Evolutionary conservation across 768 basidiomycete genomes (phyloP).

Genomic region (Gloeophyllum trabeum): DNA sequence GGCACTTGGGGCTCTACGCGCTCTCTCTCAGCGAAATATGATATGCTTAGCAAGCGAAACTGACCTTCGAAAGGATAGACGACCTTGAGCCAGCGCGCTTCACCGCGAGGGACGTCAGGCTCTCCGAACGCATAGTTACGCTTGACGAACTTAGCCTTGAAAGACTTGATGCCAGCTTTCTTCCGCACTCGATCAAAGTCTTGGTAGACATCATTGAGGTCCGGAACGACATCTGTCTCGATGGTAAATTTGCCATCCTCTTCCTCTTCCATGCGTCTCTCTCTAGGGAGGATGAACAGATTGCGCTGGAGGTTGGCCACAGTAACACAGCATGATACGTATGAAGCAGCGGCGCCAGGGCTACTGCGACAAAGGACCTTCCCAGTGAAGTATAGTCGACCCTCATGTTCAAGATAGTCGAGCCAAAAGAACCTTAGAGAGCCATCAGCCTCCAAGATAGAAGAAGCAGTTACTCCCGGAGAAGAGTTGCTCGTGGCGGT

Average conservation of each 20-base stretch:
- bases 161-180: conserved; percentile 56
- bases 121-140: conserved; percentile 91
- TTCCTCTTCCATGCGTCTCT: conserved; percentile 43
- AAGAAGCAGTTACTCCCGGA: conserved; percentile 24
- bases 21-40: neutral
- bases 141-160: conserved; percentile 77
- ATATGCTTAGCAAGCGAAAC: conserved; percentile 11
- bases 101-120: conserved; percentile 65
- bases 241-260: conserved; percentile 38
- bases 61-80: conserved; percentile 82
- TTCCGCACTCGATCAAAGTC: conserved; percentile 78
- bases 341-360: conserved; percentile 26
- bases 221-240: conserved; percentile 70
- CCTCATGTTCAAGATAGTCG: conserved; percentile 83
- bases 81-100: conserved; percentile 87
- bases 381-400: conserved; percentile 80
- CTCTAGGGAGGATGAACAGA: conserved; percentile 78
- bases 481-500: conserved; percentile 8
- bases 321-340: conserved; percentile 81
- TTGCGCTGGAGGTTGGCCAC: conserved; percentile 84
- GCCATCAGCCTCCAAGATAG: conserved; percentile 74
- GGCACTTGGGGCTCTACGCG: conserved; percentile 63
- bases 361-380: conserved; percentile 69
- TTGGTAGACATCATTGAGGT: conserved; percentile 56
- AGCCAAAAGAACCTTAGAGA: conserved; percentile 92